Conservation (phyloP, 441 rosid genomes). For the Brassica hybrid region DNA sequence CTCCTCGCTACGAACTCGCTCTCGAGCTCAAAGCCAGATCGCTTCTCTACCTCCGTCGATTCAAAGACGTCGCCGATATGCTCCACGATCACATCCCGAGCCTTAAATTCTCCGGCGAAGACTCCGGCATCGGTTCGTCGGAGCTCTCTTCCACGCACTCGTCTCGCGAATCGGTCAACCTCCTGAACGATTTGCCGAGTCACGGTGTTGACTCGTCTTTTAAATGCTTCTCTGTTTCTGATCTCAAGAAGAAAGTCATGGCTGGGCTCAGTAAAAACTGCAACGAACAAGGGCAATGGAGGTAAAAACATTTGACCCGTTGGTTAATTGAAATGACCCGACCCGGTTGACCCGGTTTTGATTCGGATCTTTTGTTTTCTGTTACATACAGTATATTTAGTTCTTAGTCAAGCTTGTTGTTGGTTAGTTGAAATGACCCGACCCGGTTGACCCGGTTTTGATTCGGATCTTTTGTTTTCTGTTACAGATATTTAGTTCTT, state of each 20-base stretch:
- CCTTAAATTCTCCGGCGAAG: too few species aligned
- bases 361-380: too few species aligned
- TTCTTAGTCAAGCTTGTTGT: too few species aligned
- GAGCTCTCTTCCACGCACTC: conserved; percentile 60
- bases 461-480: too few species aligned
- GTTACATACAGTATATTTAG: too few species aligned
- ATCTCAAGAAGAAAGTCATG: conserved; percentile 88
- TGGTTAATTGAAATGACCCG: background rate
- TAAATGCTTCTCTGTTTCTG: conserved; percentile 86
- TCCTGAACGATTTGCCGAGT: conserved; percentile 53
- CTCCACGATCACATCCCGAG: conserved; percentile 93
- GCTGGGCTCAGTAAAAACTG: conserved; percentile 79
- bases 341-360: conserved; percentile 11
- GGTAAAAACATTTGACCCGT: conserved; percentile 49
- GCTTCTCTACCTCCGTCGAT: conserved; percentile 73
- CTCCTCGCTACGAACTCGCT: conserved; percentile 84
- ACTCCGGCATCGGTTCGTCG: conserved; percentile 59
- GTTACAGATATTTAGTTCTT: too few species aligned
- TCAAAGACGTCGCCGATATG: conserved; percentile 91
- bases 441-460: conserved; percentile 7
- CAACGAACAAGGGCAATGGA: conserved; percentile 88
- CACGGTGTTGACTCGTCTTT: conserved; percentile 52
- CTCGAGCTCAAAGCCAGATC: conserved; percentile 90
- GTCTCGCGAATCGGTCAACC: conserved; percentile 72
- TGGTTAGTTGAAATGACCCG: background rate